Conservation (phyloP, 2,329 filamentous ascomycete genomes). For the Cercospora beticola region DNA sequence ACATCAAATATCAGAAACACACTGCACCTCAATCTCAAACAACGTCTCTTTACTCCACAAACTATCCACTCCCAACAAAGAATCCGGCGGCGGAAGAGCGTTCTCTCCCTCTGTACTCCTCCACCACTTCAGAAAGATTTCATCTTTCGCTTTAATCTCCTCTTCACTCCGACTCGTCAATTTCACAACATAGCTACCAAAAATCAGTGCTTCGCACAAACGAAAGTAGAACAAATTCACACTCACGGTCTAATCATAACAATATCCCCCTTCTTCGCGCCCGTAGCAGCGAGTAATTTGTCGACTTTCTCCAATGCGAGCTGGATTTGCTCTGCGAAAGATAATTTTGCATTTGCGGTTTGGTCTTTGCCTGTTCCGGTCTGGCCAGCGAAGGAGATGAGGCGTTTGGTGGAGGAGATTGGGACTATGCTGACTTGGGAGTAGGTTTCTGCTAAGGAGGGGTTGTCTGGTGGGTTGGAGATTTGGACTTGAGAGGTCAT, state of each 20-base stretch:
- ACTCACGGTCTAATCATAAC: slow-evolving; percentile 23
- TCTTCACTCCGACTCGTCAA: slow-evolving; percentile 9
- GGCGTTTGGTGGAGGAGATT: slow-evolving; percentile 20
- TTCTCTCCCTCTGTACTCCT: slow-evolving; percentile 18
- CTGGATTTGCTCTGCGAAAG: slow-evolving; percentile 20
- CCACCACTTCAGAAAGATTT: slow-evolving; percentile 23
- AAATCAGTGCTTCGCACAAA: too few relatives aligned
- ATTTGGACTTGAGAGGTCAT: slow-evolving; percentile 9
- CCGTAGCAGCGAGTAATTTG: slow-evolving; percentile 19
- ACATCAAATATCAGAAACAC: slow-evolving; percentile 14
- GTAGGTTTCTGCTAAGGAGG: slow-evolving; percentile 17
- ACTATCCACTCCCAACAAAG: slow-evolving; percentile 25
- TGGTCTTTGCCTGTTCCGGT: slow-evolving; percentile 14
- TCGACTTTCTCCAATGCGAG: slow-evolving; percentile 24
- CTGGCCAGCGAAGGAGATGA: slow-evolving; percentile 28
- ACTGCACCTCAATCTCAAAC: slow-evolving; percentile 22
- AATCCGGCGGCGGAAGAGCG: slow-evolving; percentile 19
- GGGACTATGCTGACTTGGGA: slow-evolving; percentile 23
- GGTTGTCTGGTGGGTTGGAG: slow-evolving; percentile 21
- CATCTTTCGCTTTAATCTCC: slow-evolving; percentile 15
- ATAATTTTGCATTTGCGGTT: slow-evolving; percentile 5
- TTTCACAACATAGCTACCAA: slow-evolving; percentile 24
- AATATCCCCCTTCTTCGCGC: slow-evolving; percentile 22
- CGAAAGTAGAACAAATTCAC: background rate
- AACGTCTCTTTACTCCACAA: slow-evolving; percentile 21